A percentile compares a stretch with the other conserved stretches of the same genome.
phyloP scores from a whole-genome alignment of 2,329 filamentous ascomycete species.

The Fusarium graminum region DNA sequence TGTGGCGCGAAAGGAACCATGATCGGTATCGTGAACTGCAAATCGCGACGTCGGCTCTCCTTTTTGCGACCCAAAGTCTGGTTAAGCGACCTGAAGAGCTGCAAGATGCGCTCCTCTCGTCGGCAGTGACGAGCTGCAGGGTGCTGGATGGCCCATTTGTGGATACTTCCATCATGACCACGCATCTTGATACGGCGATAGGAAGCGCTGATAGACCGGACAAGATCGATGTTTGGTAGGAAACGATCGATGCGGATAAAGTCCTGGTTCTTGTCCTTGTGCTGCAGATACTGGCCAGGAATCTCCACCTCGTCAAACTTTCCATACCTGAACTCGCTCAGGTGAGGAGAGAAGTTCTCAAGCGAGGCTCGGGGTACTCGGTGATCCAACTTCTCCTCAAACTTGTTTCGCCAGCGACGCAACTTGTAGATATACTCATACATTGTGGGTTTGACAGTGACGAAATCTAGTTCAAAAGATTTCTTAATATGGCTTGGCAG shows the following conservation, averaged over 20 bases:
- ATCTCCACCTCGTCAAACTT: conserved; percentile 99
- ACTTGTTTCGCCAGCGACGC: conserved; percentile 95
- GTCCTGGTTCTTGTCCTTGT: conserved; percentile 99
- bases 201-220: conserved; percentile 90
- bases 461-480: conserved; percentile 98
- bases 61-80: conserved; percentile 92
- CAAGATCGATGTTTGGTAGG: conserved; percentile 92
- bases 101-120: conserved; percentile 92
- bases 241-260: conserved; percentile 98
- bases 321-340: conserved; percentile 96
- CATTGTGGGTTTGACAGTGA: conserved; percentile 95
- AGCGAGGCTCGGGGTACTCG: conserved; percentile 79
- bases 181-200: conserved; percentile 95
- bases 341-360: conserved; percentile 87
- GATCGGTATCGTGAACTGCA: conserved; percentile 95
- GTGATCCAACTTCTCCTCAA: conserved; percentile 96
- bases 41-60: conserved; percentile 90
- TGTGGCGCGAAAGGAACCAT: conserved; percentile 97
- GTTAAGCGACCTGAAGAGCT: conserved; percentile 98
- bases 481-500: conserved; percentile 94
- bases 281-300: conserved; percentile 94
- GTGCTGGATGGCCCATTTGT: conserved; percentile 96
- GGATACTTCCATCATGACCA: conserved; percentile 96
- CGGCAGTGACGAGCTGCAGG: conserved; percentile 92
- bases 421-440: conserved; percentile 98